A percentile compares a stretch with the other conserved stretches of the same genome.
Evolutionary conservation across 163 green algal species (phyloP).

Genomic region (Prototheca cutis): DNA sequence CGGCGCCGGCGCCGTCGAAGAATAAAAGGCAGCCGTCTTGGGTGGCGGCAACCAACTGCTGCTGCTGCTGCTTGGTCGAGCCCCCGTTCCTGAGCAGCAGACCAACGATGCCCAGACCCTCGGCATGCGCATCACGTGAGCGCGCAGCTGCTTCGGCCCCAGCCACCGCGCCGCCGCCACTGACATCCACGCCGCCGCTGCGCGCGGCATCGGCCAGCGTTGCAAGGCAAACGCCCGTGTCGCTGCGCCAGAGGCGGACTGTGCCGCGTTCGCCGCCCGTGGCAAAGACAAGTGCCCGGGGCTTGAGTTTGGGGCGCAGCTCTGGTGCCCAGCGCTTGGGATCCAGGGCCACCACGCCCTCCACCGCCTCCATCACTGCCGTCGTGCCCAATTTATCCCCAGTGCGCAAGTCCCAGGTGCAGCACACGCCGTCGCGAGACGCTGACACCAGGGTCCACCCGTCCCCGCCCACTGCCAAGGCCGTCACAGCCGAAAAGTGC

Average conservation of each 20-base stretch:
- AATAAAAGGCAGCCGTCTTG: constrained; percentile 70
- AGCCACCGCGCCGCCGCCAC: background rate
- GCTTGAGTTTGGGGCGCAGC: constrained; percentile 37
- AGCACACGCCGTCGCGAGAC: constrained; percentile 77
- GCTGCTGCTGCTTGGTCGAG: background rate
- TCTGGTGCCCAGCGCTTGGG: background rate
- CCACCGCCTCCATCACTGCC: constrained; percentile 63
- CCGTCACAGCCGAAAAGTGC: constrained; percentile 79
- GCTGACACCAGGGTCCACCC: constrained; percentile 69
- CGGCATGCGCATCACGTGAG: constrained; percentile 13
- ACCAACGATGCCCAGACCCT: constrained; percentile 32
- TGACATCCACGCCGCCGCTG: background rate
- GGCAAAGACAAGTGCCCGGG: constrained; percentile 59
- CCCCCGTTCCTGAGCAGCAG: constrained; percentile 28
- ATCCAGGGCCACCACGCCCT: constrained; percentile 9
- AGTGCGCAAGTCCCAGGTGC: constrained; percentile 69
- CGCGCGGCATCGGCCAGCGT: constrained; percentile 15
- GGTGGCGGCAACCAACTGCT: constrained; percentile 49
- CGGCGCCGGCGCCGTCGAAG: constrained; percentile 30
- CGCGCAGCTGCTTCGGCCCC: no score
- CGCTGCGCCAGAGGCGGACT: constrained; percentile 44
- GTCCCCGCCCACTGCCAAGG: constrained; percentile 56
- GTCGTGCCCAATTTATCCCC: constrained; percentile 57
- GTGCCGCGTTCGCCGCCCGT: constrained; percentile 60
- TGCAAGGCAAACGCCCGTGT: constrained; percentile 40